A percentile compares a stretch with the other conserved stretches of the same genome.
These are phyloP conservation scores for Williopsis jadinii DNA, from an alignment of 1,139 yeast species.

Conservation along the genomic window DNA sequence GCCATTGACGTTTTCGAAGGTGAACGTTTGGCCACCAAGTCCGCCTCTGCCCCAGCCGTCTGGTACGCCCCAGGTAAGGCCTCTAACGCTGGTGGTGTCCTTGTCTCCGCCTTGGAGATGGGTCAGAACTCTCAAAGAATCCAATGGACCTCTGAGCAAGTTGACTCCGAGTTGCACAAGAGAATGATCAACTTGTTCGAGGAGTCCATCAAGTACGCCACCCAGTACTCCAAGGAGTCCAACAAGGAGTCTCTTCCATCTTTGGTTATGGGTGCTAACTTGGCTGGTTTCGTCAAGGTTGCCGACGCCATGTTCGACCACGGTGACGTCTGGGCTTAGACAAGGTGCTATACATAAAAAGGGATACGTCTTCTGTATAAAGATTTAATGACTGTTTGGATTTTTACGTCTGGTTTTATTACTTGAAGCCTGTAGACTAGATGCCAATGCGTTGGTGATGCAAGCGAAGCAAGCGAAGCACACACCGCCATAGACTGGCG, in stretches of 20 bases:
- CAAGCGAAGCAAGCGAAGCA: too few relatives aligned
- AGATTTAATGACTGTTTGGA: constrained; percentile 1
- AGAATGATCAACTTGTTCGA: constrained; percentile 93
- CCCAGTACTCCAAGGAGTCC: constrained; percentile 65
- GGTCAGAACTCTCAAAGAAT: constrained; percentile 98
- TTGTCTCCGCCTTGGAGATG: constrained; percentile 98
- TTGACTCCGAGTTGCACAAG: constrained; percentile 77
- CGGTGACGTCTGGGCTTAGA: constrained; percentile 61
- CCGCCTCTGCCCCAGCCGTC: constrained; percentile 44
- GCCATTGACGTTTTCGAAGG: constrained; percentile 94
- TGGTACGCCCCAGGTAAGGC: constrained; percentile 99
- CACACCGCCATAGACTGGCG: too few relatives aligned
- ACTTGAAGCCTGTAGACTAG: too few relatives aligned
- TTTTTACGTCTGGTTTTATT: too few relatives aligned
- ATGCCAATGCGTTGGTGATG: too few relatives aligned
- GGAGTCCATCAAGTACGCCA: constrained; percentile 85
- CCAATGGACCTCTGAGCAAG: constrained; percentile 83
- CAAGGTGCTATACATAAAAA: too few relatives aligned
- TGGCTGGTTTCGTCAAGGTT: constrained; percentile 97
- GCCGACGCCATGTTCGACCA: constrained; percentile 98
- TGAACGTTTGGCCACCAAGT: constrained; percentile 51
- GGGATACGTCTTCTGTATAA: not conserved
- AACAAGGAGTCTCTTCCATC: constrained; percentile 72
- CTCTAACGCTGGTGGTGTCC: constrained; percentile 99
- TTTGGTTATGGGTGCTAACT: constrained; percentile 96